Percentiles rank a stretch among this genome's conserved stretches.
Conservation (phyloP, 1,284 basidiomycete genomes). For the Sphaerobolus stellatus region DNA sequence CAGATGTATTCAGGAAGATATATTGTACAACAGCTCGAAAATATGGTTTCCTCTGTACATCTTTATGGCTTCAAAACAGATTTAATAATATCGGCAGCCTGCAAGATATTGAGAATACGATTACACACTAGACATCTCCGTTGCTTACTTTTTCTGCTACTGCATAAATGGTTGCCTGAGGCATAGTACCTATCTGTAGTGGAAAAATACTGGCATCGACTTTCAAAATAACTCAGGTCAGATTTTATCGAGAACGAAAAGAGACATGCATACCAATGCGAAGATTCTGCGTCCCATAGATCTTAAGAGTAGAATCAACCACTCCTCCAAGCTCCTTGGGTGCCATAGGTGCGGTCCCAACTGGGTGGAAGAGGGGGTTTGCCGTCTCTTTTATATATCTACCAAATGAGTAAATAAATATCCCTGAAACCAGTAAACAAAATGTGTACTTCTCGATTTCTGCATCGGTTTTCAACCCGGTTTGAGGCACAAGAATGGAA, state of each 20-base stretch:
- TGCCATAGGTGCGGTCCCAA: constrained; percentile 30
- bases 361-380: constrained; percentile 19
- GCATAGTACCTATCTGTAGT: not conserved
- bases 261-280: constrained; percentile 37
- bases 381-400: constrained; percentile 18
- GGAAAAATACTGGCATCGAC: constrained; percentile 12
- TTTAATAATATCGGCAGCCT: constrained; percentile 1
- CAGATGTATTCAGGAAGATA: too few relatives aligned
- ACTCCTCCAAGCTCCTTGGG: constrained; percentile 35
- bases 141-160: constrained; percentile 35
- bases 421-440: not conserved
- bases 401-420: not conserved
- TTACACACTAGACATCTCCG: not conserved
- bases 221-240: constrained; percentile 1
- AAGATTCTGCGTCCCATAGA: constrained; percentile 52
- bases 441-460: not conserved
- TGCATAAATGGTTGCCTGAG: constrained; percentile 26
- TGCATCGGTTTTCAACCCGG: not conserved
- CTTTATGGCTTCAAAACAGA: too few relatives aligned
- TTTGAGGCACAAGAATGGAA: not conserved
- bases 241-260: constrained; percentile 4
- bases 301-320: constrained; percentile 39
- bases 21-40: too few relatives aligned
- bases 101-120: not conserved
- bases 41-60: too few relatives aligned